Evolutionary conservation across 202 grass and related monocot species (phyloP), one percentile per base, ranked within the genome.

Genomic region (Zoysia matrella): DNA sequence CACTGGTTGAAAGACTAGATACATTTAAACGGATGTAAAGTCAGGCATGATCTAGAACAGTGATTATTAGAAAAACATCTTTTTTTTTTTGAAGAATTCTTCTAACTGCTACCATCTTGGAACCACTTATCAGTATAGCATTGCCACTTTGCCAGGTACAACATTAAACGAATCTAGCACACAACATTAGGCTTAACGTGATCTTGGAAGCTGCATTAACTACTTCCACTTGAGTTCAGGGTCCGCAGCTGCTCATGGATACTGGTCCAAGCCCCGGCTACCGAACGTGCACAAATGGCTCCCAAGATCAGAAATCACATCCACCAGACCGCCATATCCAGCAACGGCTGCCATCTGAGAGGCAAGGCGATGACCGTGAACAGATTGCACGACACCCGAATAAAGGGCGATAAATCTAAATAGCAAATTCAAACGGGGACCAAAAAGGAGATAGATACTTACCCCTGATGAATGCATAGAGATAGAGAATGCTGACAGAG

Each of bases 211-310:
- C 40, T 55, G 41, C 13, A 7, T 56, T 57, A 15, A 52, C 52
- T 66, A 15, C 45, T 3, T 16, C 5, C 6, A 43, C 47, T 58
- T 15, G 4, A 0, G 14, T 56, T 56, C n/a, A 3, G 0, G 2
- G 18, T 14, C n/a, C 2, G 3, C 6, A 8, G 60, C 5, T 58
- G 58, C 58, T 61, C 58, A 61, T 61, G 41, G 55, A 40, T 62
- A 82, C 11, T 75, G 82, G 12, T 92, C 77, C 42, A 93, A 76
- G 49, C 92, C 91, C 7, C 52, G 60, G 54, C 88, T 95, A 78
- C 90, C 73, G 54, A 95, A 98, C 2, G 84, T 88, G 77, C 90
- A 95, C 53, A 95, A 83, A 90, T 95, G 95, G 69, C 92, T 98
- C 63, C 95, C 92, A 71, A 85, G 83, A 90, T 87, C 88, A 65